Conservation (phyloP, 108 stramenopile genomes). For the Cylindrotheca fusiformis region DNA sequence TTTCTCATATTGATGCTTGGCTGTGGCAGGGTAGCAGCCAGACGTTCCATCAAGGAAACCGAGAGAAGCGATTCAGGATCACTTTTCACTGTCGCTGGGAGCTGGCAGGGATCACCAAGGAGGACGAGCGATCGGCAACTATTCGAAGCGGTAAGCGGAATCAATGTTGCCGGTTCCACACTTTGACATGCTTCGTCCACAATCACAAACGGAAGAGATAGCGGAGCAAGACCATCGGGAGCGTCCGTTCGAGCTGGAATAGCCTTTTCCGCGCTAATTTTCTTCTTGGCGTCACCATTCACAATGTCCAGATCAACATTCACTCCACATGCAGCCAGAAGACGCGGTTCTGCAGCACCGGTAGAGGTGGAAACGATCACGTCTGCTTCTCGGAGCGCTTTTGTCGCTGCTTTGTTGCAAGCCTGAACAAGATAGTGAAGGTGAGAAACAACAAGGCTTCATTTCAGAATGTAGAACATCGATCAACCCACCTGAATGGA, state of each 20-base stretch:
- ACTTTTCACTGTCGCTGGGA: constrained; percentile 82
- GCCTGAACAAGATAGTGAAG: constrained; percentile 73
- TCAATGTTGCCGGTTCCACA: constrained; percentile 89
- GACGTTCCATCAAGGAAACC: constrained; percentile 78
- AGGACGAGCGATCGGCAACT: constrained; percentile 76
- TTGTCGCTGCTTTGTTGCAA: constrained; percentile 76
- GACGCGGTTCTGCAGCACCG: constrained; percentile 93
- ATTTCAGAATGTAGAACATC: neutral
- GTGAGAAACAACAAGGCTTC: too few species aligned
- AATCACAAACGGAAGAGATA: constrained; percentile 82
- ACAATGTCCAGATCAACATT: constrained; percentile 44
- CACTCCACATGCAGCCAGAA: constrained; percentile 88
- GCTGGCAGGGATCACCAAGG: constrained; percentile 90
- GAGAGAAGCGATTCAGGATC: constrained; percentile 57
- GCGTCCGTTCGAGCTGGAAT: constrained; percentile 29
- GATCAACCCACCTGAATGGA: constrained; percentile 45
- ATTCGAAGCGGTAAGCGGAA: constrained; percentile 78
- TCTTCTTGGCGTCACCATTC: constrained; percentile 4
- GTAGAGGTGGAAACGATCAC: constrained; percentile 95
- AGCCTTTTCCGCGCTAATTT: neutral
- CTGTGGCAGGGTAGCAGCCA: constrained; percentile 57
- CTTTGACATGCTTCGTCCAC: constrained; percentile 94
- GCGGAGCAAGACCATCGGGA: constrained; percentile 75
- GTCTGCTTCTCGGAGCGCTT: constrained; percentile 93
- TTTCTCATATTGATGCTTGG: constrained; percentile 69